These are phyloP conservation scores for Kluyveromyces wickerhamii DNA, from an alignment of 805 yeast genomes.

Conservation along the genomic window DNA sequence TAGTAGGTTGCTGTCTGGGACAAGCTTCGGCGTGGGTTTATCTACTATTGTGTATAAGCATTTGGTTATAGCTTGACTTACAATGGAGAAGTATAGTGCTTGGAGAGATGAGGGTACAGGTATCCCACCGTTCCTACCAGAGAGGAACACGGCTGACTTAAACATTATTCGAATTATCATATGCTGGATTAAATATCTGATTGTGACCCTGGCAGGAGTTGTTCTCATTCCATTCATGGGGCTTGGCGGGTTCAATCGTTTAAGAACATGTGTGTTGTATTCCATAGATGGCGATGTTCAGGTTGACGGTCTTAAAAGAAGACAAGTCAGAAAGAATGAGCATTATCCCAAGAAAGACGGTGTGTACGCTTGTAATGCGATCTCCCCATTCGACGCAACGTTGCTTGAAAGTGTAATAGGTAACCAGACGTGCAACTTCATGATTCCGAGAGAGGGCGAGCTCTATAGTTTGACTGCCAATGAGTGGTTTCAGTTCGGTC, in stretches of 20 bases:
- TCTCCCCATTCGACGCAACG: conserved; percentile 39
- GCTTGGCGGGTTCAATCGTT: background rate
- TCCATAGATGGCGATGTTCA: conserved; percentile 18
- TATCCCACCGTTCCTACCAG: conserved; percentile 80
- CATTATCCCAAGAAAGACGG: conserved; percentile 34
- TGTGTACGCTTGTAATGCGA: conserved; percentile 40
- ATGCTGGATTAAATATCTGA: background rate
- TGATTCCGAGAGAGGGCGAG: conserved; percentile 16
- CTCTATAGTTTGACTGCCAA: conserved; percentile 12
- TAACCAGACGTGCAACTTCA: background rate
- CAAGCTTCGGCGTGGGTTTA: too few relatives aligned
- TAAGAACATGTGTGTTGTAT: background rate
- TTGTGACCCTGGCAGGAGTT: background rate
- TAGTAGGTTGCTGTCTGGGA: too few relatives aligned
- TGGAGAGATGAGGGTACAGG: conserved; percentile 92
- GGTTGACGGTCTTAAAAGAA: conserved; percentile 38
- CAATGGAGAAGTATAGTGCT: conserved; percentile 74
- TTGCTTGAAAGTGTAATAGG: conserved; percentile 23
- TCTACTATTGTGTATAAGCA: too few relatives aligned
- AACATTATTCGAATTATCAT: background rate
- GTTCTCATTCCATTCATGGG: conserved; percentile 2
- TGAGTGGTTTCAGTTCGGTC: conserved; percentile 17
- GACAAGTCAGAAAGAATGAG: conserved; percentile 18
- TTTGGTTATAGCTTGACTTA: conserved; percentile 2
- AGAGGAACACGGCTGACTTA: conserved; percentile 12